phyloP scores from a whole-genome alignment of 108 stramenopile genomes.

The Licmophora abbreviata region DNA sequence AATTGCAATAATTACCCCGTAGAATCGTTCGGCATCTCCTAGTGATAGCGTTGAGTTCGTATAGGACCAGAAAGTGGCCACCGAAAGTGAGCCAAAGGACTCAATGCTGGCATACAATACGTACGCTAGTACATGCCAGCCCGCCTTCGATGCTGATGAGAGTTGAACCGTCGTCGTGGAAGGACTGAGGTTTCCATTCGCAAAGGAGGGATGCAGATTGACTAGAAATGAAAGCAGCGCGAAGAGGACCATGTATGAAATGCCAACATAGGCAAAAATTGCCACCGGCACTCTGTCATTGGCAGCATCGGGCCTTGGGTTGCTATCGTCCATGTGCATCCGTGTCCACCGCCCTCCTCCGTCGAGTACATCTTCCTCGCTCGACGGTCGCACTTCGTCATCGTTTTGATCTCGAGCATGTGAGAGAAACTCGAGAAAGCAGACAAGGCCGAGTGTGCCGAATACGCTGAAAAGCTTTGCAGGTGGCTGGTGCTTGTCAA shows the following conservation, averaged over 20 bases:
- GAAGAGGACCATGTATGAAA: conserved; percentile 55
- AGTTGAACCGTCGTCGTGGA: background rate
- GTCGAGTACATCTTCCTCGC: conserved; percentile 26
- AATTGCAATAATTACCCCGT: conserved; percentile 89
- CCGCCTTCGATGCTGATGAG: background rate
- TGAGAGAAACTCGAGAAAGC: conserved; percentile 53
- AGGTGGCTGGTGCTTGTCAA: conserved; percentile 76
- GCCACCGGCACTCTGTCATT: conserved; percentile 22
- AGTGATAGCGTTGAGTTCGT: conserved; percentile 85
- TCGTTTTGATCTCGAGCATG: conserved; percentile 19
- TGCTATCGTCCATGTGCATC: conserved; percentile 13
- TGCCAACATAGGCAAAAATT: conserved; percentile 66
- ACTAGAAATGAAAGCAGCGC: conserved; percentile 2
- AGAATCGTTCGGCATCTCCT: conserved; percentile 82
- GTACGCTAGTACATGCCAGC: conserved; percentile 80
- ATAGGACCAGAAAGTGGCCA: conserved; percentile 93
- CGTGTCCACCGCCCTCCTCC: conserved; percentile 33
- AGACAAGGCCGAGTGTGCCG: conserved; percentile 54
- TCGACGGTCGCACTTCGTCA: conserved; percentile 21
- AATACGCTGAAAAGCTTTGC: conserved; percentile 82
- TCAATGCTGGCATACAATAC: conserved; percentile 83
- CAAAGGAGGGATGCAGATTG: background rate
- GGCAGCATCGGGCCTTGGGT: conserved; percentile 9
- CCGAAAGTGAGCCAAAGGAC: conserved; percentile 90
- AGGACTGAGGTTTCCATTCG: background rate